These are phyloP conservation scores for Rhizoctonia solani DNA, from an alignment of 1,284 basidiomycete species.

Conservation along the genomic window DNA sequence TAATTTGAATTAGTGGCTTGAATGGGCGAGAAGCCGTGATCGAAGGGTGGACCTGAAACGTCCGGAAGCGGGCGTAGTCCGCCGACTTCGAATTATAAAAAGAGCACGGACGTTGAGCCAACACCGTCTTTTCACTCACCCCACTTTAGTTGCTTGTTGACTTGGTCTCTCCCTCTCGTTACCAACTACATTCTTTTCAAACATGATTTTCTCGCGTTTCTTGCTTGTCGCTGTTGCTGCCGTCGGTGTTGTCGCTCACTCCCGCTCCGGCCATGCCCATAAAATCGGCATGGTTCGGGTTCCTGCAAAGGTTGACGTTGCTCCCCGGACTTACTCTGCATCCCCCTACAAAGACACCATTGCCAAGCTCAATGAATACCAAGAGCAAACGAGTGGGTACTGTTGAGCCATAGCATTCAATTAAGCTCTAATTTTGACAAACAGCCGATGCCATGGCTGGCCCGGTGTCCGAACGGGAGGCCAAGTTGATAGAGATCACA, in stretches of 20 bases:
- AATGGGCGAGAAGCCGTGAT: not conserved
- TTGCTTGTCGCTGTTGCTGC: not conserved
- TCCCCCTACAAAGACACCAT: not conserved
- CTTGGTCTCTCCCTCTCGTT: not conserved
- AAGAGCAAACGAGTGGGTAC: not conserved
- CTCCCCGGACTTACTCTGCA: too few relatives aligned
- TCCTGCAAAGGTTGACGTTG: too few relatives aligned
- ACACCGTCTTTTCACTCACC: not conserved
- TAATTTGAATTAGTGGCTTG: constrained; percentile 2
- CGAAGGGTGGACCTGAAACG: constrained; percentile 17
- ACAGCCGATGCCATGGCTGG: constrained; percentile 17
- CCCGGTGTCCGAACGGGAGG: not conserved
- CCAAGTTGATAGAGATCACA: not conserved
- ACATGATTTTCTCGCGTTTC: constrained; percentile 11
- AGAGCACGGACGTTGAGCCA: not conserved
- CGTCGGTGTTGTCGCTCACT: not conserved
- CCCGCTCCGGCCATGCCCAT: too few relatives aligned
- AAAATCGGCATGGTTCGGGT: too few relatives aligned
- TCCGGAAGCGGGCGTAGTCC: not conserved
- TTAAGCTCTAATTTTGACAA: too few relatives aligned
- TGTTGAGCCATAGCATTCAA: too few relatives aligned
- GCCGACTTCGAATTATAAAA: not conserved
- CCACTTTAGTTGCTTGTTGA: not conserved
- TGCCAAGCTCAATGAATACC: not conserved
- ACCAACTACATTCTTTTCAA: constrained; percentile 4